A percentile compares a stretch with the other conserved stretches of the same genome.
phyloP scores from a whole-genome alignment of 306 rosid species.

The Sophora flavescens region DNA sequence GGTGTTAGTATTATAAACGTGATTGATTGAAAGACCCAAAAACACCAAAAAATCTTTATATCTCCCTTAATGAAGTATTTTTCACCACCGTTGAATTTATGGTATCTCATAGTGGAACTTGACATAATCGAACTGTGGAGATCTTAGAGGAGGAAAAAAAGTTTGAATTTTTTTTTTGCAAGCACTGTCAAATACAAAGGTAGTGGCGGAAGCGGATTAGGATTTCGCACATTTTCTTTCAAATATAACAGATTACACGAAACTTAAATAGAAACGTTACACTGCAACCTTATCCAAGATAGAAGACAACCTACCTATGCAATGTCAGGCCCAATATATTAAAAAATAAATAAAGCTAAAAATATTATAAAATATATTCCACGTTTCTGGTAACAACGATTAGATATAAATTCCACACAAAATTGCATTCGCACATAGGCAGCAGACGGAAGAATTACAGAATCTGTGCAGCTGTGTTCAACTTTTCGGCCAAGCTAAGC shows the following conservation, averaged over 20 bases:
- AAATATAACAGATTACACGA: constrained; percentile 38
- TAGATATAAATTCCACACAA: constrained; percentile 8
- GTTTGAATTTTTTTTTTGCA: neutral
- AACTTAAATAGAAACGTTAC: constrained; percentile 11
- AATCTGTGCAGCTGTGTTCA: constrained; percentile 96
- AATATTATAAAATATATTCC: constrained; percentile 31
- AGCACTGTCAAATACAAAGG: constrained; percentile 1
- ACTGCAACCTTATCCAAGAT: constrained; percentile 35
- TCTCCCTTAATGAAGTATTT: too few species aligned
- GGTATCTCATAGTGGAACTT: too few species aligned
- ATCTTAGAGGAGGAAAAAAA: too few species aligned
- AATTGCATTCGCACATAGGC: neutral
- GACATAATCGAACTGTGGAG: too few species aligned
- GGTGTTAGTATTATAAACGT: too few species aligned
- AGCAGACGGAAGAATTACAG: constrained; percentile 53
- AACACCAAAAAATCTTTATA: too few species aligned
- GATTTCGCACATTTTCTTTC: constrained; percentile 19
- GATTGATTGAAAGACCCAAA: neutral
- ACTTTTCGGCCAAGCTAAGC: constrained; percentile 84
- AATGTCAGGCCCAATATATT: constrained; percentile 40
- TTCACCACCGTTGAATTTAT: too few species aligned
- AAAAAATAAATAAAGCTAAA: neutral
- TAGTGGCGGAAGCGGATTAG: neutral
- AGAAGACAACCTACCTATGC: constrained; percentile 41
- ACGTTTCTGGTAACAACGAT: constrained; percentile 19